These are phyloP conservation scores for Tinospora cordifolia DNA, from an alignment of 164 flowering plant species.

Conservation along the genomic window DNA sequence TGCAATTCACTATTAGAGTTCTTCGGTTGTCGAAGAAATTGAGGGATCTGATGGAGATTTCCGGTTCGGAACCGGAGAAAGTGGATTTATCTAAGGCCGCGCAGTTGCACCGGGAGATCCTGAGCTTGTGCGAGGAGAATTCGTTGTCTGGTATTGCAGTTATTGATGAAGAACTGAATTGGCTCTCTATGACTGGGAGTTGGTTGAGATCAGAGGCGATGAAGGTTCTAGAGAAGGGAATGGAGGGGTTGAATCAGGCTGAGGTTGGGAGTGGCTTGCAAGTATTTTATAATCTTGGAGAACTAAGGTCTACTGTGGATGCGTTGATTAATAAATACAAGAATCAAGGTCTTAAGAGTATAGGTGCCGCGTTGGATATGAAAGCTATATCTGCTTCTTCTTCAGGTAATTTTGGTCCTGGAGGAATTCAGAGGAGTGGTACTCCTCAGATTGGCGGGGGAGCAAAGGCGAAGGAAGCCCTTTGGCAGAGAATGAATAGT, in stretches of 20 bases:
- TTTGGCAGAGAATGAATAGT: conserved; percentile 75
- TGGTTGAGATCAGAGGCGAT: conserved; percentile 58
- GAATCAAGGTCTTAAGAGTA: conserved; percentile 59
- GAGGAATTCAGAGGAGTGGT: conserved; percentile 81
- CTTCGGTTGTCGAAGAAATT: too few species aligned
- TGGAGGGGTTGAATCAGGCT: conserved; percentile 89
- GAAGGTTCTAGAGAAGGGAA: conserved; percentile 75
- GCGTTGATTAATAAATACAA: conserved; percentile 64
- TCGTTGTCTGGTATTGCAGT: conserved; percentile 54
- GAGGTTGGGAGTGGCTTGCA: conserved; percentile 95
- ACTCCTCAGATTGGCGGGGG: conserved; percentile 92
- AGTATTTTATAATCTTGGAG: conserved; percentile 89
- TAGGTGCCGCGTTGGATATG: conserved; percentile 76
- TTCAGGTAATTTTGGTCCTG: conserved; percentile 57
- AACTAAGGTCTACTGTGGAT: conserved; percentile 65
- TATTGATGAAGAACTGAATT: conserved; percentile 55
- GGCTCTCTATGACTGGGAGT: conserved; percentile 56
- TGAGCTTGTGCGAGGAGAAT: conserved; percentile 46
- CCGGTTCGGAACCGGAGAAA: too few species aligned
- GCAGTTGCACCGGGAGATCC: conserved; percentile 49
- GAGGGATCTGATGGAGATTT: too few species aligned
- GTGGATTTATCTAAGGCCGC: too few species aligned
- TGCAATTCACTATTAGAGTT: conserved; percentile 54
- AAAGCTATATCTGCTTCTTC: conserved; percentile 66
- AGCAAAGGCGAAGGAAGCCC: conserved; percentile 72